A percentile compares a stretch with the other conserved stretches of the same genome.
phyloP scores from a whole-genome alignment of 345 rosid genomes.

The Rhodamnia argentea region DNA sequence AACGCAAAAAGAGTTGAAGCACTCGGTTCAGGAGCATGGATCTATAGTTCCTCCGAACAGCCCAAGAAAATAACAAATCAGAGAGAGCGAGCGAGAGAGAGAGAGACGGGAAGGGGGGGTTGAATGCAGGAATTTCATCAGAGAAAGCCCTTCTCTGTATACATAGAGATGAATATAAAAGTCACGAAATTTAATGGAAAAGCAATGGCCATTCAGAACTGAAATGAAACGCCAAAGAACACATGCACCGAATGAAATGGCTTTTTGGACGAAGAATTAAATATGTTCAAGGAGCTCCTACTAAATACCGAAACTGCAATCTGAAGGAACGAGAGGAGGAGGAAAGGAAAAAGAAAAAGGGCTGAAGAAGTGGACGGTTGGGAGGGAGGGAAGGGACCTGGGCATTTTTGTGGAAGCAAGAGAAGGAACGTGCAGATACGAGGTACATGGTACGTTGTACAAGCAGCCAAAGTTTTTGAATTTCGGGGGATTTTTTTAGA shows the following conservation, averaged over 20 bases:
- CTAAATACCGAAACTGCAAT: not conserved
- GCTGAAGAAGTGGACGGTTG: not conserved
- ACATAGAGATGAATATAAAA: not conserved
- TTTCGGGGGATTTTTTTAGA: not conserved
- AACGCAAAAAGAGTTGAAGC: not conserved
- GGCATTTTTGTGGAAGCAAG: not conserved
- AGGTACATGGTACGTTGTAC: not conserved
- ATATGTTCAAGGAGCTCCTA: not conserved
- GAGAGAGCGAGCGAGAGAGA: not conserved
- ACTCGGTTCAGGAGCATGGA: not conserved
- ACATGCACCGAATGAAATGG: not conserved
- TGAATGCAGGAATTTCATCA: not conserved
- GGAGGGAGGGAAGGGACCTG: not conserved
- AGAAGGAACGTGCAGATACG: not conserved
- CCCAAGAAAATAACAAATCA: not conserved
- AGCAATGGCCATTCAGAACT: not conserved
- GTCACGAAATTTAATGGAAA: not conserved
- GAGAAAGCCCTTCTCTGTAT: not conserved
- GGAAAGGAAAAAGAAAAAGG: not conserved
- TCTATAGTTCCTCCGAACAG: not conserved
- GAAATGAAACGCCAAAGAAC: not conserved
- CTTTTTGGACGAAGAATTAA: slow-evolving; percentile 1
- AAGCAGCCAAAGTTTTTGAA: not conserved
- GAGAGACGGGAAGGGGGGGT: not conserved
- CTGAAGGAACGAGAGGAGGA: not conserved